Evolutionary conservation across 345 rosid genomes (phyloP), one percentile per base, ranked within the genome.

Genomic region (Eucalyptus fibrosa): DNA sequence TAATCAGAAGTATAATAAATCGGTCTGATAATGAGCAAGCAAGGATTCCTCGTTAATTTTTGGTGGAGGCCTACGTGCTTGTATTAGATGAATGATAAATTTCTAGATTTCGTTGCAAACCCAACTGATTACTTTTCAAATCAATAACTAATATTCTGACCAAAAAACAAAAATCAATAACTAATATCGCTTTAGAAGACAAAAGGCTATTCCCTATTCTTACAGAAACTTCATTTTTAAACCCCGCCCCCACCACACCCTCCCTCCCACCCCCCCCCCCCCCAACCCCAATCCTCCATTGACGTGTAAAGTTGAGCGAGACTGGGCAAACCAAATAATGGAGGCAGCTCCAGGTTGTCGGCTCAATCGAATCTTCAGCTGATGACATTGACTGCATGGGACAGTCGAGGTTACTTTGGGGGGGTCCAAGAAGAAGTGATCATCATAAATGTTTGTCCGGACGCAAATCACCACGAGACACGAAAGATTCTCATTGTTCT

Each of bases 1-100:
- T 60, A 28, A 30, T 62, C 4, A 28, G 1, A 17, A 30, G 3
- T 62, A 30, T 30, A 30, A 62, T 30, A 6, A 28, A 8, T 30
- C 9, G 0, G 0, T 77, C 0, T 21, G 3, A 77, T 40, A 19
- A 19, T 19, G 82, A 72, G 28, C 14, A 72, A 19, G 28, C 4
- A 19, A 69, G 2, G 44, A 37, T 2, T 4, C 45, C 42, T 50
- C 30, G 17, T 86, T 55, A 17, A 13, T 86, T 14, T 50, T 50
- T 24, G 53, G 6, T 86, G 6, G 16, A 32, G 44, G 30, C 34
- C 44, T 86, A 9, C 2, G 5, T 86, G 18, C 62, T 50, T 17
- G 12, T 30, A 18, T 18, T 51, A 37, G 15, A 32, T 50, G 6
- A 26, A 5, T 51, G 30, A 50, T 86, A 21, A 42, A 85, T 85